Evolutionary conservation across 1,284 basidiomycete species (phyloP), one percentile per base, ranked within the genome.

Genomic region (Stereum hirsutum): DNA sequence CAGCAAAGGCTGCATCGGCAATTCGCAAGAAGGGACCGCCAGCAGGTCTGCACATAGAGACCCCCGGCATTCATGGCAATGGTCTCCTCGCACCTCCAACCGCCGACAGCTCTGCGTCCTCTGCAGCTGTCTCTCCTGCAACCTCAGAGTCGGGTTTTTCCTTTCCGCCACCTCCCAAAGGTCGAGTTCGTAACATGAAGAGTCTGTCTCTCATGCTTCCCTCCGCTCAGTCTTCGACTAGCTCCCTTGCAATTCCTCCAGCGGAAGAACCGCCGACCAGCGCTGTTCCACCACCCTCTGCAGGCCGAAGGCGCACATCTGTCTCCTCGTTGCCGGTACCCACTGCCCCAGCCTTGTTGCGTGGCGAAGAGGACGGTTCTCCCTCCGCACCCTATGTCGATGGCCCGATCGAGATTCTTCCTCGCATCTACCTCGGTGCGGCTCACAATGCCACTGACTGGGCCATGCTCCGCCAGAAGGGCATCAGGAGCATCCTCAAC

Each of bases 401-500:
- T 54, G 94, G 95, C 1, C 95, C 94, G 19, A 69, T 89, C 32
- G 85, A 97, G 62, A 74, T 98, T 51, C 69, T 97, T 25, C 93
- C 93, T 1, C 83, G 86, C 34, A 73, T 98, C 42, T 98, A 84
- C 78, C 75, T 98, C 6, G 95, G 94, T 45, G 90, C 90, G 38
- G 93, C 97, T 61, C 90, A 95, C 61, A 95, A 95, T 51, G 89
- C 89, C 26, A 75, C 79, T 43, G 83, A 94, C 61, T 85, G 81
- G 75, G 66, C 68, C 34, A 68, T 70, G 38, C 76, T 94, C 45
- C 59, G 75, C n/a, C 73, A 82, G 44, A 73, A 81, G 28, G 78
- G 82, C 41, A 90, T 95, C 59, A 78, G 75, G 48, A 78, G 84
- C 34, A 77, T 97, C 15, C 74, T 98, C 60, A 97, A 97, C 60